These are phyloP conservation scores for Phaseolus coccineus DNA, from an alignment of 331 rosid species.

Conservation along the genomic window DNA sequence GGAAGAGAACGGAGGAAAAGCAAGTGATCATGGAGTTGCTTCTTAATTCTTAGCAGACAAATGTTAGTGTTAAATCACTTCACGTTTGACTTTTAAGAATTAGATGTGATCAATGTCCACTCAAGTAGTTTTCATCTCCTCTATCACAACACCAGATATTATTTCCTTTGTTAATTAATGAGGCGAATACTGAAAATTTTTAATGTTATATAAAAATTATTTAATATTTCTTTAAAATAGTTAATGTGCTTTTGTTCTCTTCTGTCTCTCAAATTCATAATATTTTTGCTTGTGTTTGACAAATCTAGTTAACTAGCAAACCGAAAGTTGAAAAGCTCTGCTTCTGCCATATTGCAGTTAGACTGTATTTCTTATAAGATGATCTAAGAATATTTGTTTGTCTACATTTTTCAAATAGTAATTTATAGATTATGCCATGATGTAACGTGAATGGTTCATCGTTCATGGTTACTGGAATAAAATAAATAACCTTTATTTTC, in stretches of 20 bases:
- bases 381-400: not conserved
- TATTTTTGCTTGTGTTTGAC: not conserved
- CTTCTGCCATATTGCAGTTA: not conserved
- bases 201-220: not conserved
- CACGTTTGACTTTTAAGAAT: constrained; percentile 37
- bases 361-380: not conserved
- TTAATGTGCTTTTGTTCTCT: not conserved
- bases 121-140: not conserved
- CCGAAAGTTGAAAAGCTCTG: not conserved
- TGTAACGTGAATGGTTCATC: not conserved
- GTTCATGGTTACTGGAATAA: not conserved
- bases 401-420: not conserved
- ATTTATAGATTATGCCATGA: not conserved
- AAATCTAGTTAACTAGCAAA: not conserved
- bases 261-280: not conserved
- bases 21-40: not conserved
- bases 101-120: constrained; percentile 9
- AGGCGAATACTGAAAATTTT: not conserved
- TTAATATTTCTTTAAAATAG: not conserved
- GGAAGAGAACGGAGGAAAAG: constrained; percentile 11
- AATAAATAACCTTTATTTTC: not conserved
- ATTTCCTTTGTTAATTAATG: not conserved
- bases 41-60: not conserved
- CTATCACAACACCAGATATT: not conserved
- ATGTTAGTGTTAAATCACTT: constrained; percentile 18